A percentile compares a stretch with the other conserved stretches of the same genome.
phyloP scores from a whole-genome alignment of 208 protist genomes.

The Angomonas deanei region DNA sequence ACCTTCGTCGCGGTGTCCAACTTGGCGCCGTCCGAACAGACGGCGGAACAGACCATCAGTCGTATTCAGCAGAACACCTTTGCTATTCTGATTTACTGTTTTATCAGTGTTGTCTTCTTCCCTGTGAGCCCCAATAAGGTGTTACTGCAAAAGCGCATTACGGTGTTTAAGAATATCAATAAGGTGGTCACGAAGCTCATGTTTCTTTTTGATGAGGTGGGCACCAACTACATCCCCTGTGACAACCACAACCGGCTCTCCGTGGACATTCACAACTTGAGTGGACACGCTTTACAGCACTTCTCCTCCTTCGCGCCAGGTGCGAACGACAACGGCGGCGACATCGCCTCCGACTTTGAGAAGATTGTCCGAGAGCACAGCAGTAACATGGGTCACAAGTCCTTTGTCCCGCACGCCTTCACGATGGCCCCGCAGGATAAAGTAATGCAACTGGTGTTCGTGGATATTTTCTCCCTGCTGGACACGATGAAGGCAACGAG shows the following conservation, averaged over 20 bases:
- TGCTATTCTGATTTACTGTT: conserved; percentile 76
- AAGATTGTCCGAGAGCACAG: background rate
- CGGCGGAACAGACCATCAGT: conserved; percentile 41
- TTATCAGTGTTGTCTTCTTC: conserved; percentile 56
- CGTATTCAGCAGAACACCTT: conserved; percentile 85
- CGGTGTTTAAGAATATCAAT: conserved; percentile 33
- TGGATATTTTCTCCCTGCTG: conserved; percentile 32
- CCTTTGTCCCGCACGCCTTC: conserved; percentile 31
- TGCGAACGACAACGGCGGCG: background rate
- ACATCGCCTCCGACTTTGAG: background rate
- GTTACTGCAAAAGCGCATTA: conserved; percentile 48
- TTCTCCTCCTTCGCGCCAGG: background rate
- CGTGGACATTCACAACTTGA: conserved; percentile 5
- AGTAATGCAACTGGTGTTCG: conserved; percentile 31
- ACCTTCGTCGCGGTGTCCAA: conserved; percentile 65
- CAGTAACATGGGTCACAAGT: background rate
- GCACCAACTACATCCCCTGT: conserved; percentile 19
- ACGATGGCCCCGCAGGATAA: conserved; percentile 47
- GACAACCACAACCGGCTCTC: conserved; percentile 3
- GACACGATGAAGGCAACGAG: conserved; percentile 37
- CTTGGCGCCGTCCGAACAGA: conserved; percentile 23
- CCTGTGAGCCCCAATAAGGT: conserved; percentile 59
- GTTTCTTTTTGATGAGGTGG: conserved; percentile 43
- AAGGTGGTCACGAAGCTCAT: conserved; percentile 35
- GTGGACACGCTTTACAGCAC: background rate